Evolutionary conservation across 768 basidiomycete genomes (phyloP).

Genomic region (Dioszegia crocea): DNA sequence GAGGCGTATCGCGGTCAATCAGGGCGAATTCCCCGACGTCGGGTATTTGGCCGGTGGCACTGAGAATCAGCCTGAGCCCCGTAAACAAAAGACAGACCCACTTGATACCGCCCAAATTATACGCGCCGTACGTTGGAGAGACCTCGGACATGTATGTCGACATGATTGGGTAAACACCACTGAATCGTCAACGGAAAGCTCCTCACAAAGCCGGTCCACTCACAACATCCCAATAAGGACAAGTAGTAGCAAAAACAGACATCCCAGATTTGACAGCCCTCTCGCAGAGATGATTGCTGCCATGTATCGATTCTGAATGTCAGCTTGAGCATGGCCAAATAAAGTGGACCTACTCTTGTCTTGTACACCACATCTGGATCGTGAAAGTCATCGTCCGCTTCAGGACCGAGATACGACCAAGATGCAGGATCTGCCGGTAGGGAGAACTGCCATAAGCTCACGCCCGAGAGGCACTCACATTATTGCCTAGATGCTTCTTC

Average conservation of each 20-base stretch:
- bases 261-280: conserved; percentile 73
- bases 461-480: conserved; percentile 19
- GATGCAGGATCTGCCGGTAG: conserved; percentile 42
- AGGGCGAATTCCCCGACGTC: conserved; percentile 62
- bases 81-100: conserved; percentile 4
- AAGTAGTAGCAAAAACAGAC: conserved; percentile 63
- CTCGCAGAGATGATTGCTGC: conserved; percentile 68
- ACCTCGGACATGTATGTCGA: conserved; percentile 15
- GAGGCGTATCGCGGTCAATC: conserved; percentile 73
- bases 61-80: conserved; percentile 8
- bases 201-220: conserved; percentile 2
- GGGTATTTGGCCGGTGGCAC: conserved; percentile 76
- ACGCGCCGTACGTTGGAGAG: conserved; percentile 54
- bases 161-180: conserved; percentile 75
- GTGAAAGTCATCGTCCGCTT: conserved; percentile 47
- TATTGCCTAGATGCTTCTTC: conserved; percentile 32
- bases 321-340: too few species aligned
- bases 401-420: conserved; percentile 43
- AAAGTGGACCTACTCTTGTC: conserved; percentile 15
- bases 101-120: conserved; percentile 87
- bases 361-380: conserved; percentile 32
- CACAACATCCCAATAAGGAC: conserved; percentile 69
- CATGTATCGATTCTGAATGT: conserved; percentile 20
- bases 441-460: conserved; percentile 26
- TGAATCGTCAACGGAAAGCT: background rate